These are phyloP conservation scores for Marchantia paleacea DNA, from an alignment of 225 moss, liverwort and hornwort species.

Conservation along the genomic window DNA sequence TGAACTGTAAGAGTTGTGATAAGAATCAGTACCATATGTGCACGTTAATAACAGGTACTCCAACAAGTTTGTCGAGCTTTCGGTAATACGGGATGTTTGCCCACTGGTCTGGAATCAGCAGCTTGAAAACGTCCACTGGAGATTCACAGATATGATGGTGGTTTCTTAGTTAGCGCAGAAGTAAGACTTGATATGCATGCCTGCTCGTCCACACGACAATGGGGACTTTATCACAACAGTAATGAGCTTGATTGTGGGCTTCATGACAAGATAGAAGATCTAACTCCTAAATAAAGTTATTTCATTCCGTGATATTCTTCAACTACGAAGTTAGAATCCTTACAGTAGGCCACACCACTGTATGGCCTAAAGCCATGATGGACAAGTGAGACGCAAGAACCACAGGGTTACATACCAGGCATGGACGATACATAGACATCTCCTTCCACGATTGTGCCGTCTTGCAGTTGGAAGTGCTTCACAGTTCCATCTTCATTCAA, in stretches of 20 bases:
- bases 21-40: conserved; percentile 70
- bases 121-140: conserved; percentile 85
- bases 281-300: too few relatives aligned
- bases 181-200: too few relatives aligned
- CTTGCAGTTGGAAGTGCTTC: conserved; percentile 68
- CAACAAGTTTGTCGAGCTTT: conserved; percentile 91
- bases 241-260: too few relatives aligned
- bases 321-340: too few relatives aligned
- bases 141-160: background rate
- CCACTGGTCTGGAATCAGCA: conserved; percentile 74
- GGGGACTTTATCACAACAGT: too few relatives aligned
- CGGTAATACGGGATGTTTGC: conserved; percentile 80
- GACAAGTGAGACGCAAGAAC: background rate
- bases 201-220: too few relatives aligned
- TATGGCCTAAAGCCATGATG: background rate
- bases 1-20: background rate
- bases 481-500: conserved; percentile 84
- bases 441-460: conserved; percentile 80
- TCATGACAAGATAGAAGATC: too few relatives aligned
- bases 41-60: conserved; percentile 96
- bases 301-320: too few relatives aligned
- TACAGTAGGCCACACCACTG: background rate
- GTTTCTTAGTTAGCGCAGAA: too few relatives aligned
- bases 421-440: conserved; percentile 97
- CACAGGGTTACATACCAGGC: conserved; percentile 53